Evolutionary conservation across 2,329 filamentous ascomycete genomes (phyloP), one percentile per base, ranked within the genome.

Genomic region (Aspergillus sp.): DNA sequence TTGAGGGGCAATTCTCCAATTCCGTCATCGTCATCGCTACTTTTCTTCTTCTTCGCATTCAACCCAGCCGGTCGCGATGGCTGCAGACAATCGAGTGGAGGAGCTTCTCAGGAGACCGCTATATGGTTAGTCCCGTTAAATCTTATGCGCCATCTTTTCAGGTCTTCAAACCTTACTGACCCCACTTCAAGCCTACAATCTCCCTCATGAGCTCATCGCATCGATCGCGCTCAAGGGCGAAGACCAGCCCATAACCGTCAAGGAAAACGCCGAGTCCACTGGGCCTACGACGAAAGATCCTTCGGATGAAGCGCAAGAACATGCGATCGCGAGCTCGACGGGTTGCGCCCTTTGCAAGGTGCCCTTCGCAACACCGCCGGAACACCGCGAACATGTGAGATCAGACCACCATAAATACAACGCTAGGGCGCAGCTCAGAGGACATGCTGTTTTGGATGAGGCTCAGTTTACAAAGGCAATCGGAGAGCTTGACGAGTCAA

Each of bases 331-430:
- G 66, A 81, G 58, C 9, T 83, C 89, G 5, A 92, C 90, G 57
- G 84, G 91, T 13, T 99, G 95, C 72, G 86, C 88, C 1, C 81
- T 98, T 4, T 99, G 95, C 75, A 80, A 82, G 39, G 81, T 92
- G 38, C 79, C 83, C 5, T 96, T 96, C 67, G 69, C 81, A 32
- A 88, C 82, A 9, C 82, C 96, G 7, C 81, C 86, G 59, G 93
- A 98, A 60, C 93, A 98, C 71, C 85, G 91, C 60, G 83, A 85
- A 58, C 95, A 99, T 75, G 86, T 91, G 57, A 89, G 90, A 67
- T 96, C 93, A 9, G 95, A 99, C 69, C 81, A 96, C 48, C 95
- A 99, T 73, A 85, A 89, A 63, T 99, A 97, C 77, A 99, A 99
- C 71, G 77, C 98, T 60, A 98, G 96, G 76, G 90, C 93, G 71